Percentiles rank a stretch among this genome's conserved stretches.
phyloP scores from a whole-genome alignment of 345 rosid genomes.

The thale cress (Arabidopsis thaliana) region DNA sequence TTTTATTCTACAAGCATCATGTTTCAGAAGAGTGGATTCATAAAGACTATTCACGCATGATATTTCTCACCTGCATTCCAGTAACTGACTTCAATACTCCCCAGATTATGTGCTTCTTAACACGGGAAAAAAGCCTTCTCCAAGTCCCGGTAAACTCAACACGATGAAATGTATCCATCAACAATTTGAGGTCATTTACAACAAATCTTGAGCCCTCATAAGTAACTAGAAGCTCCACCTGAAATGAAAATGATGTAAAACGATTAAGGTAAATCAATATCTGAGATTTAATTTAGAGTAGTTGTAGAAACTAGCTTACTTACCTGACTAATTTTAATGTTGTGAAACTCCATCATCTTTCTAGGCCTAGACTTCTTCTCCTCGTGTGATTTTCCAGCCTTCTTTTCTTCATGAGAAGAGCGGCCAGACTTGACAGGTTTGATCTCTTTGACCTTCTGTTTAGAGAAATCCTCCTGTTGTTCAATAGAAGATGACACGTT shows the following conservation, averaged over 20 bases:
- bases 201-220: slow-evolving; percentile 95
- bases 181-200: slow-evolving; percentile 91
- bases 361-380: slow-evolving; percentile 93
- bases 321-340: slow-evolving; percentile 97
- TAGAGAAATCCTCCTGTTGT: slow-evolving; percentile 72
- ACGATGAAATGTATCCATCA: slow-evolving; percentile 95
- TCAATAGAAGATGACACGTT: slow-evolving; percentile 65
- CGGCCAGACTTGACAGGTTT: slow-evolving; percentile 75
- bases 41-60: not conserved
- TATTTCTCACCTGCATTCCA: slow-evolving; percentile 86
- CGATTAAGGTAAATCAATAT: slow-evolving; percentile 3
- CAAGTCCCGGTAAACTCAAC: slow-evolving; percentile 91
- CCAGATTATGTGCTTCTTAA: slow-evolving; percentile 98
- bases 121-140: slow-evolving; percentile 98
- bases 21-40: not conserved
- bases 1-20: not conserved
- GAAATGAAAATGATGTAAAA: slow-evolving; percentile 36
- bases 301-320: slow-evolving; percentile 22
- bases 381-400: slow-evolving; percentile 74
- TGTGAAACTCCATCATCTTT: slow-evolving; percentile 88
- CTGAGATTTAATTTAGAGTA: not conserved
- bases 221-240: slow-evolving; percentile 93
- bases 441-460: slow-evolving; percentile 69
- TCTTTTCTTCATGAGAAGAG: slow-evolving; percentile 88
- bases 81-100: slow-evolving; percentile 97